Evolutionary conservation across 139 green algal genomes (phyloP).

Genomic region (Parachlorella kessleri): DNA sequence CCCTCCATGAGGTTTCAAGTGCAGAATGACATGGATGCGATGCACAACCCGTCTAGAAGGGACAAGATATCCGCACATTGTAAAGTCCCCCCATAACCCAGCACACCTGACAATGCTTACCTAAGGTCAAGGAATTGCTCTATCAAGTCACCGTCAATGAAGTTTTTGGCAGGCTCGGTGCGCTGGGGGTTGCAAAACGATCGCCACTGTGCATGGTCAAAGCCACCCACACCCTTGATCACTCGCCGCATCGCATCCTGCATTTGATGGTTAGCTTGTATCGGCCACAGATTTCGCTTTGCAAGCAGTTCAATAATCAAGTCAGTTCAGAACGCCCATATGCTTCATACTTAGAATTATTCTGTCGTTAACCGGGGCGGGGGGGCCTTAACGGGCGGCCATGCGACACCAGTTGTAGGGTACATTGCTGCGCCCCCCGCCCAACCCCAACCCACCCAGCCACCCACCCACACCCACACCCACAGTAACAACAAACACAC

Average conservation of each 20-base stretch:
- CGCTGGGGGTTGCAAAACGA: constrained; percentile 82
- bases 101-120: neutral
- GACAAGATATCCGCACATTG: neutral
- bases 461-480: too few species aligned
- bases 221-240: constrained; percentile 86
- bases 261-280: too few species aligned
- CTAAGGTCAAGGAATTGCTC: constrained; percentile 92
- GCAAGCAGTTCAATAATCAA: too few species aligned
- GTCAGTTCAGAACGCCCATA: too few species aligned
- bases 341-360: too few species aligned
- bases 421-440: neutral
- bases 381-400: too few species aligned
- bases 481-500: neutral
- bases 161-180: constrained; percentile 49
- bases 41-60: neutral
- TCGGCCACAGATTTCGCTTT: too few species aligned
- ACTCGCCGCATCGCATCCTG: constrained; percentile 64
- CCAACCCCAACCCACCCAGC: neutral
- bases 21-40: neutral
- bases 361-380: too few species aligned
- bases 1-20: neutral
- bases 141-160: constrained; percentile 96
- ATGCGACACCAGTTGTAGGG: too few species aligned
- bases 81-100: too few species aligned
- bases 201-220: constrained; percentile 85